Base-by-base conservation (phyloP, 2,329 filamentous ascomycete species). In the Cercospora sesami region DNA sequence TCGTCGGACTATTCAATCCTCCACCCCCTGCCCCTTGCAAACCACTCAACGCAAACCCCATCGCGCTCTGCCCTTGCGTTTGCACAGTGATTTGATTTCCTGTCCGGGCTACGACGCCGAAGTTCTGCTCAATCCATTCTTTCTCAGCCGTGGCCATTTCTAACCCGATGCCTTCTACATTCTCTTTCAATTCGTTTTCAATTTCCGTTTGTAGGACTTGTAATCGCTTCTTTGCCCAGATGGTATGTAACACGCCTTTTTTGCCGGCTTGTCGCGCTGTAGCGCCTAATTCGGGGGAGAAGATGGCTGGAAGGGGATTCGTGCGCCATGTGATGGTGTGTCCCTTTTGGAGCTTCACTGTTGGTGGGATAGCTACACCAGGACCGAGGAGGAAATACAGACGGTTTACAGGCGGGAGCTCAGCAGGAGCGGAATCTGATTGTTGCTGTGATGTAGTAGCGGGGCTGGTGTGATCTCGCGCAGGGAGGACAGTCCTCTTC, bases 281-380 rank as follows among this genome's bases (percentile, higher is more conserved):
- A 3, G 86, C 85, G 1, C 91, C 90, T 26, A 96, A 83, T 68
- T 90, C 90, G 0, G 90, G 87, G 0, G 92, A 90, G 76, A 94
- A 97, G 72, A 97, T 94, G 33, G 93, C 93, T 0, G 93, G 93
- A 61, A 96, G 83, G 0, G 93, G 92, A 76, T 94, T 94, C 12
- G 93, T 89, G 51, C 86, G 84, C 76, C 89, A 85, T 1, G 82
- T 80, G 67, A 85, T 79, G 2, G 73, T 74, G n/a, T 18, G 28
- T 26, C 79, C 72, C 68, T 78, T 82, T 42, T 75, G 65, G 33
- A 96, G 86, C 58, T 85, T 91, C 63, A 97, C 86, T 10, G 89
- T 86, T 1, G 90, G 85, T 0, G 93, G 93, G 7, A 97, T 86
- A 4, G 86, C 83, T 5, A 89, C 86, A 26, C 89, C 87, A 0